Conservation (phyloP, 768 basidiomycete genomes). For the Lactarius deliciosus region DNA sequence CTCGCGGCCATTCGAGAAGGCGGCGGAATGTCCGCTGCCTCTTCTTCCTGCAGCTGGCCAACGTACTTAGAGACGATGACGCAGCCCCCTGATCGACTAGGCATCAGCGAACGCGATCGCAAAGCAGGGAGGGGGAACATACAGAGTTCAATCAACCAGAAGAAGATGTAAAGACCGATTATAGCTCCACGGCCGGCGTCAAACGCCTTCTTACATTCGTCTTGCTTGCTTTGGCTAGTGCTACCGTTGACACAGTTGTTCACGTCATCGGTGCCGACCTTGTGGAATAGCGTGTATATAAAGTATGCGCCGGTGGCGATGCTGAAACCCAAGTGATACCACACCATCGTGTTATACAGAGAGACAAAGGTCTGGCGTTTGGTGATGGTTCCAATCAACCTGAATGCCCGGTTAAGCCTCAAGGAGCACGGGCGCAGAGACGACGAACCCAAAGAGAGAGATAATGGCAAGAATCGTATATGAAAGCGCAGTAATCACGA, state of each 20-base stretch:
- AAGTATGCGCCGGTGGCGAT: slow-evolving; percentile 50
- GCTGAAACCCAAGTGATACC: slow-evolving; percentile 47
- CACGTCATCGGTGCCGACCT: slow-evolving; percentile 40
- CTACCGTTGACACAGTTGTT: slow-evolving; percentile 41
- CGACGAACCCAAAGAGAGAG: slow-evolving; percentile 27
- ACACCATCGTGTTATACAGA: slow-evolving; percentile 45
- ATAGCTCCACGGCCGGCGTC: slow-evolving; percentile 44
- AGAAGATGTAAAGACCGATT: slow-evolving; percentile 47
- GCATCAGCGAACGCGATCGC: slow-evolving; percentile 1
- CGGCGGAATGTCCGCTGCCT: slow-evolving; percentile 28
- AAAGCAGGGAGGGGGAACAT: slow-evolving; percentile 33
- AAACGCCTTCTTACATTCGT: slow-evolving; percentile 45
- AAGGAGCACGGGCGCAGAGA: neutral
- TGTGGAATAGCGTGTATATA: slow-evolving; percentile 46
- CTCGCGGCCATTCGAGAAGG: slow-evolving; percentile 17
- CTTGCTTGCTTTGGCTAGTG: slow-evolving; percentile 35
- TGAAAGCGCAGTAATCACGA: slow-evolving; percentile 15
- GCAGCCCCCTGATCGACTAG: slow-evolving; percentile 44
- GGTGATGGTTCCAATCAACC: slow-evolving; percentile 48
- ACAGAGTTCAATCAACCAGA: slow-evolving; percentile 59
- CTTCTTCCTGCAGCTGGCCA: slow-evolving; percentile 54
- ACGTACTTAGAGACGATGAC: slow-evolving; percentile 53
- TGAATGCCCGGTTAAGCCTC: slow-evolving; percentile 19
- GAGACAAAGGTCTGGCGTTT: slow-evolving; percentile 45
- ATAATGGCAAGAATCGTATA: slow-evolving; percentile 18